Base-by-base conservation (phyloP, 1,139 yeast genomes). In the Saccharomycopsis phalli region DNA sequence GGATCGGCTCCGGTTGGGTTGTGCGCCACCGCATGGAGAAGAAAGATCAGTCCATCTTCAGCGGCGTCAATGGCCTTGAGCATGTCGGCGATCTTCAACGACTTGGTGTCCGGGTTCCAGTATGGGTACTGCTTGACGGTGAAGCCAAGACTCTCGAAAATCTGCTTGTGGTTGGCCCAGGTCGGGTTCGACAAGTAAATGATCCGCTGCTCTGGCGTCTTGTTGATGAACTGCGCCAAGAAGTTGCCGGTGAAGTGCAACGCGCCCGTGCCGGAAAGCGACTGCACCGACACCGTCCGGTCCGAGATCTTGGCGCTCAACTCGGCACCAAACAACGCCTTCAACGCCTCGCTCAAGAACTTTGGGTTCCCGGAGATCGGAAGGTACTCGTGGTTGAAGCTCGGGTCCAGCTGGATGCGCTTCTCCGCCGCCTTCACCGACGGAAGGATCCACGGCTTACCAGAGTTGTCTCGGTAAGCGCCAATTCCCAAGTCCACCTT, bases 1-100 rank as follows among this genome's bases (percentile, higher is more conserved):
- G 94, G 94, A 63, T 91, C 98, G 60, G 88, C 78, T 50, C 97
- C 98, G 26, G 98, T 91, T 48, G 98, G 98, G 65, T 91, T 91
- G 65, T 91, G 98, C 47, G 97, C 95, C 61, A 97, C 87, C 17
- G 96, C 91, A 60, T 91, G 98, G 49, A 91, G 68, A 47, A 88
- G 69, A 53, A 91, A 81, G 34, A 84, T 73, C 7, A 94, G 80
- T 29, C 93, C 93, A 16, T 61, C 58, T 39, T 91, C 88, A 21
- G 95, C 95, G 22, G 60, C 46, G 43, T 72, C 67, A 50, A 91
- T 78, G 47, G 91, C 71, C 25, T 58, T 58, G 28, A 88, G 56
- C 54, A 79, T 78, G 1, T 94, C 95, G 10, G 69, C 63, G 49
- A 81, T 60, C 57, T 81, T 78, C 52, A 84, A 68, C 4, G 76